Evolutionary conservation across 805 yeast species (phyloP).

Genomic region (Yarrowia sp.): DNA sequence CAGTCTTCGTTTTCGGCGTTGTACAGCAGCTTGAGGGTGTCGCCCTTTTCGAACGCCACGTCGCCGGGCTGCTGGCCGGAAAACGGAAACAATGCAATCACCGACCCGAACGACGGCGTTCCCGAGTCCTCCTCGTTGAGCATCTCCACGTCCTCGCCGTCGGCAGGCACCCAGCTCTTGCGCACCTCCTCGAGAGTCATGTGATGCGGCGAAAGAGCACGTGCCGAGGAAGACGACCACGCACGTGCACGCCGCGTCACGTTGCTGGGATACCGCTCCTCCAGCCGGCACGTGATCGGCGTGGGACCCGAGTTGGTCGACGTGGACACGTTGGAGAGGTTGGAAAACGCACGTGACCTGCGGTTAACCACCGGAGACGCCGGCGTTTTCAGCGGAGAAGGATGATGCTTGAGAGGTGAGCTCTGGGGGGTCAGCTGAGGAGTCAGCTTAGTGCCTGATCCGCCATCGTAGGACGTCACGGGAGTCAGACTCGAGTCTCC

Average conservation of each 20-base stretch:
- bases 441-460: neutral
- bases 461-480: constrained; percentile 17
- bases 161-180: constrained; percentile 15
- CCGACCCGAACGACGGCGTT: constrained; percentile 23
- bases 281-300: constrained; percentile 38
- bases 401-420: neutral
- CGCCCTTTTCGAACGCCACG: constrained; percentile 52
- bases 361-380: neutral
- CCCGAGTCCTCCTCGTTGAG: constrained; percentile 19
- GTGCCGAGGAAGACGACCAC: constrained; percentile 45
- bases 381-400: neutral
- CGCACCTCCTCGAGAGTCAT: constrained; percentile 25
- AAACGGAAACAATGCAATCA: constrained; percentile 50
- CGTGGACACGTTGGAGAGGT: constrained; percentile 9
- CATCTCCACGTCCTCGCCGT: constrained; percentile 29
- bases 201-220: constrained; percentile 43
- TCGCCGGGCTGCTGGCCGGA: constrained; percentile 52
- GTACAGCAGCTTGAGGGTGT: constrained; percentile 50
- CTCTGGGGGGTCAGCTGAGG: constrained; percentile 6
- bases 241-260: constrained; percentile 44
- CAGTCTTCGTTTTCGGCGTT: constrained; percentile 54
- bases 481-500: constrained; percentile 22
- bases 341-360: constrained; percentile 15
- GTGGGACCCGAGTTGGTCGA: constrained; percentile 16
- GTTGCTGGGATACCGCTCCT: constrained; percentile 31